Base-by-base conservation (phyloP, 352 stramenopile species). In the Peronospora tabacina region DNA sequence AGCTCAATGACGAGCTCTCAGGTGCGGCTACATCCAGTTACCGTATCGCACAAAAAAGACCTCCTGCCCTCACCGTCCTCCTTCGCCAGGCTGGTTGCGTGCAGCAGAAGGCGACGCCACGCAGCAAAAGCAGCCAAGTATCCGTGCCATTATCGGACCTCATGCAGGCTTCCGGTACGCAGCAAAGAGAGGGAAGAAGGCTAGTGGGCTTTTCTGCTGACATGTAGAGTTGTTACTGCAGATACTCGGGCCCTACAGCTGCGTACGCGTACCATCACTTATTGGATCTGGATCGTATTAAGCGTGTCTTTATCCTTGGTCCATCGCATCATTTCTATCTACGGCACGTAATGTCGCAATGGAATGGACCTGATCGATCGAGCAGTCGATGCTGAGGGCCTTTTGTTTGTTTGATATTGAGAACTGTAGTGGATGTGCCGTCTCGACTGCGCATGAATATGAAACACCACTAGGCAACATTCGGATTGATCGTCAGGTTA, bases 291-390 rank as follows among this genome's bases (percentile, higher is more conserved):
- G 61, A 79, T 22, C 55, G 61, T 42, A 65, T 93, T 24, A 80
- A 82, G 51, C 86, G 73, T 41, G 75, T 92, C 38, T 94, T 98
- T 49, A 93, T 98, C 47, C 70, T 98, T 7, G 94, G 96, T 12
- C 94, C 95, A 17, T 97, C 88, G 36, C 95, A 98, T 70, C 94
- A 98, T 65, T 93, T 98, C 13, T 97, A 98, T 68, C 63, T 98
- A 42, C 70, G 71, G 78, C 87, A 85, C 32, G 63, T 66, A 28
- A 65, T 32, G 12, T 32, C 1, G 3, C 2, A 32, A 32, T 32
- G 10, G 7, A 12, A 32, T 1, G 5, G 22, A 26, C 3, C 22
- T 26, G 22, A 6, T 26, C 3, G 2, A 26, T 26, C 3, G 22
- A 26, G 2, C 22, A 26, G 1, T 26, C 3, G 22, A 26, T 26